These are phyloP conservation scores for Plectranthus barbatus DNA, from an alignment of 257 asterid genomes.

Conservation along the genomic window DNA sequence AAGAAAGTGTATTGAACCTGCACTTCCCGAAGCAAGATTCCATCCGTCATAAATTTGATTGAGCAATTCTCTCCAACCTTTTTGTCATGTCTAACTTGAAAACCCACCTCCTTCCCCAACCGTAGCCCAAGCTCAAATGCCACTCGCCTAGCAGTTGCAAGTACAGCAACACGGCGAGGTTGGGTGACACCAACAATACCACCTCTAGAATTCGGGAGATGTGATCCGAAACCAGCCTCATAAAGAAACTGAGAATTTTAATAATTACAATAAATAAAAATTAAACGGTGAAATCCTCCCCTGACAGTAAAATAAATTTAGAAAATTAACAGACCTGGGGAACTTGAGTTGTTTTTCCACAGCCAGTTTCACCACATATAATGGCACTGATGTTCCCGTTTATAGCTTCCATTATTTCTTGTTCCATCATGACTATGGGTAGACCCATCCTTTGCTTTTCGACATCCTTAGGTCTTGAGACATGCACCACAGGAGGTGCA, in stretches of 20 bases:
- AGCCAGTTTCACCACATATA: conserved; percentile 95
- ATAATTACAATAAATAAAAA: conserved; percentile 12
- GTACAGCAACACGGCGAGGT: conserved; percentile 97
- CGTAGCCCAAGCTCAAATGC: conserved; percentile 83
- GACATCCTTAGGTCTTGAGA: conserved; percentile 68
- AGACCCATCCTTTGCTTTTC: conserved; percentile 65
- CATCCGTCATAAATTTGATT: conserved; percentile 97
- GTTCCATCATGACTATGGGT: conserved; percentile 97
- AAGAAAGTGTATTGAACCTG: conserved; percentile 47
- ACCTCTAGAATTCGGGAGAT: conserved; percentile 27
- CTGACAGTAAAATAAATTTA: not conserved
- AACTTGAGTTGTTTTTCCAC: conserved; percentile 98
- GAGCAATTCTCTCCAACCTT: conserved; percentile 72
- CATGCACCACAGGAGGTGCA: conserved; percentile 61
- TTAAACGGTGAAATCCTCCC: not conserved
- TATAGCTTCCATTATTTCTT: conserved; percentile 94
- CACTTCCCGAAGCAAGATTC: conserved; percentile 94
- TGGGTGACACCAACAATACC: conserved; percentile 95
- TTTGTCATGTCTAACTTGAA: conserved; percentile 95
- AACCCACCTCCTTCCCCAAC: conserved; percentile 89
- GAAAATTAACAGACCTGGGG: conserved; percentile 66
- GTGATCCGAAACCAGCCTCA: conserved; percentile 83
- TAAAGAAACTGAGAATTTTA: conserved; percentile 70
- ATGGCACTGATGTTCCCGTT: conserved; percentile 58
- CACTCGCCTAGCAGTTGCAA: conserved; percentile 95